Evolutionary conservation across 208 protist genomes (phyloP), one percentile per base, ranked within the genome.

Genomic region (Trypanosoma melophagium): DNA sequence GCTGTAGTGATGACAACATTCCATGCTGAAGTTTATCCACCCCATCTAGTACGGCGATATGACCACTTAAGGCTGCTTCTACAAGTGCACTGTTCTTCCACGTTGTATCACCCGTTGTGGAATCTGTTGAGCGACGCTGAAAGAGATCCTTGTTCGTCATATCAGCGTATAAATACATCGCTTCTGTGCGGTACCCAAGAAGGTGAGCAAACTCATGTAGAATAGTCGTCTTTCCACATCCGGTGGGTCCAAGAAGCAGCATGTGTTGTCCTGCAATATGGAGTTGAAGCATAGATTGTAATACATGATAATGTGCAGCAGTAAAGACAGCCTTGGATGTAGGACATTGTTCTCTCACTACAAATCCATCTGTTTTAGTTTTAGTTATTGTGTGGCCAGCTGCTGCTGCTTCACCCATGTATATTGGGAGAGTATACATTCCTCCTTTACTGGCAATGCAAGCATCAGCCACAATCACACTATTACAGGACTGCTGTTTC

Each of bases 81-180:
- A 98, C 79, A 40, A 98, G 79, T 24, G 85, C 68, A 9, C 92
- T 90, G 47, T 89, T 81, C 51, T 91, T 77, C 96, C 96, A 98
- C 9, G 70, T 81, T 19, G 96, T 98, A 66, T 98, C 89, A 21
- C 95, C 91, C 2, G 70, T 88, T 42, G 49, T 59, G 0, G 71
- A 45, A 56, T 89, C 77, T 14, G 95, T 98, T 45, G 81, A 84
- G 65, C 97, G 87, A 40, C 93, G 81, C 80, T 98, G 93, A 22
- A 99, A 90, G 38, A 99, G 79, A 60, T 99, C 97, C 35, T 93
- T 89, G 55, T 89, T 79, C 22, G 92, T 96, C 96, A 98, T 98
- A 69, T 98, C 97, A 17, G 83, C 80, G 81, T 97, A 98, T 16
- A 94, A 75, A 73, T 97, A 89, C 76, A 97, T 86, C 14, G 83